Evolutionary conservation across 2,329 filamentous ascomycete species (phyloP).

Genomic region (Didymella pomorum): DNA sequence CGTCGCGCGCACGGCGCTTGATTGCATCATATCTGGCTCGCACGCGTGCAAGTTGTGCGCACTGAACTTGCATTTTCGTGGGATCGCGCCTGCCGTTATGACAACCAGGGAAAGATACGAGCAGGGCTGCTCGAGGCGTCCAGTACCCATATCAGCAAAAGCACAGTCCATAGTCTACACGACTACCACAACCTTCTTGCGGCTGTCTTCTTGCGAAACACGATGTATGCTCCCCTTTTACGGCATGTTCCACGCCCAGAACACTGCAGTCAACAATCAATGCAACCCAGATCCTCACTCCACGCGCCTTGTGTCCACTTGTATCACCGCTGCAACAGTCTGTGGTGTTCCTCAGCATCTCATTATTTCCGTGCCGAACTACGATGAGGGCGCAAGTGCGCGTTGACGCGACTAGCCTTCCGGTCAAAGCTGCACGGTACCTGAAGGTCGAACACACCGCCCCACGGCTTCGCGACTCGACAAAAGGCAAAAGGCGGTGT

Average conservation of each 20-base stretch:
- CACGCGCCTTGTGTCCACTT: slow-evolving; percentile 24
- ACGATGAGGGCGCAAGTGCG: neutral
- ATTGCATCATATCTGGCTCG: slow-evolving; percentile 31
- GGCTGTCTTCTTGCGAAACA: slow-evolving; percentile 24
- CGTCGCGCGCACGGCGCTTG: slow-evolving; percentile 19
- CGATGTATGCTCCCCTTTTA: slow-evolving; percentile 21
- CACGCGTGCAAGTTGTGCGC: slow-evolving; percentile 12
- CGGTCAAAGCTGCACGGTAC: slow-evolving; percentile 17
- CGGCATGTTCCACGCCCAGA: slow-evolving; percentile 29
- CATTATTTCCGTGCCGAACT: slow-evolving; percentile 1
- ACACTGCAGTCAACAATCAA: slow-evolving; percentile 25
- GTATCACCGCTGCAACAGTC: slow-evolving; percentile 12
- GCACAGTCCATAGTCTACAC: slow-evolving; percentile 12
- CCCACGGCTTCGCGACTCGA: slow-evolving; percentile 18
- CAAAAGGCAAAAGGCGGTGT: slow-evolving; percentile 20
- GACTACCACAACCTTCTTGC: slow-evolving; percentile 17
- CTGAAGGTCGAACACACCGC: slow-evolving; percentile 13
- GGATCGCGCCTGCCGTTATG: slow-evolving; percentile 14
- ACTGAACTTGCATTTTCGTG: slow-evolving; percentile 11
- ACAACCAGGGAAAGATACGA: slow-evolving; percentile 8
- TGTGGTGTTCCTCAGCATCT: slow-evolving; percentile 7
- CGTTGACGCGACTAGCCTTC: slow-evolving; percentile 13
- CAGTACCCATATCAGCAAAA: slow-evolving; percentile 14
- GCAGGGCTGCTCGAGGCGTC: slow-evolving; percentile 9
- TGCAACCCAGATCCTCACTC: slow-evolving; percentile 24